Percentiles rank a stretch among this genome's conserved stretches.
Evolutionary conservation across 805 yeast genomes (phyloP).

Genomic region (Yamadazyma akitaensis): DNA sequence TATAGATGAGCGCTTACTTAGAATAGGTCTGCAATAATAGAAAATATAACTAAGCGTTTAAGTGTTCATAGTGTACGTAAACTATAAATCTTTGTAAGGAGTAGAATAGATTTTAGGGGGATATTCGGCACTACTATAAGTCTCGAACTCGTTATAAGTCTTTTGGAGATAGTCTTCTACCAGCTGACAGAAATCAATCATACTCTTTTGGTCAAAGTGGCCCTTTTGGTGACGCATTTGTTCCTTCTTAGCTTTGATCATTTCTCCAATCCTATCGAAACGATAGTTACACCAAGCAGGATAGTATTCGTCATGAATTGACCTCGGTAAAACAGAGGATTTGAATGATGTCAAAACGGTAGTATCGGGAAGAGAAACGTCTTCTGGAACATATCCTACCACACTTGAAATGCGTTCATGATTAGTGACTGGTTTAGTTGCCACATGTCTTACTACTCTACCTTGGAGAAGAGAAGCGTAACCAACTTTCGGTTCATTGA

Average conservation of each 20-base stretch:
- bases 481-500: constrained; percentile 21
- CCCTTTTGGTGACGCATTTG: constrained; percentile 8
- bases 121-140: constrained; percentile 14
- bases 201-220: constrained; percentile 35
- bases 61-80: not conserved
- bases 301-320: constrained; percentile 27
- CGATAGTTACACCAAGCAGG: constrained; percentile 32
- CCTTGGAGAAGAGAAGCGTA: constrained; percentile 22
- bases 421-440: constrained; percentile 22
- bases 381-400: constrained; percentile 40
- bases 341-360: constrained; percentile 41
- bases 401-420: constrained; percentile 44
- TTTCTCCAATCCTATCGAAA: constrained; percentile 23
- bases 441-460: constrained; percentile 22
- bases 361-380: constrained; percentile 32
- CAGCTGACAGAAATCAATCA: constrained; percentile 28
- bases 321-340: constrained; percentile 35
- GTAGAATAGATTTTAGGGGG: constrained; percentile 17
- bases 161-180: constrained; percentile 24
- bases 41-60: not conserved
- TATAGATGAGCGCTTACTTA: constrained; percentile 3
- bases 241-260: constrained; percentile 16
- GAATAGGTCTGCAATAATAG: not conserved
- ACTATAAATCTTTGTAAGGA: constrained; percentile 14
- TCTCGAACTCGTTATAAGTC: constrained; percentile 32